Evolutionary conservation across 2,329 filamentous ascomycete species (phyloP), one percentile per base, ranked within the genome.

Genomic region (Trichoderma endophyticum): DNA sequence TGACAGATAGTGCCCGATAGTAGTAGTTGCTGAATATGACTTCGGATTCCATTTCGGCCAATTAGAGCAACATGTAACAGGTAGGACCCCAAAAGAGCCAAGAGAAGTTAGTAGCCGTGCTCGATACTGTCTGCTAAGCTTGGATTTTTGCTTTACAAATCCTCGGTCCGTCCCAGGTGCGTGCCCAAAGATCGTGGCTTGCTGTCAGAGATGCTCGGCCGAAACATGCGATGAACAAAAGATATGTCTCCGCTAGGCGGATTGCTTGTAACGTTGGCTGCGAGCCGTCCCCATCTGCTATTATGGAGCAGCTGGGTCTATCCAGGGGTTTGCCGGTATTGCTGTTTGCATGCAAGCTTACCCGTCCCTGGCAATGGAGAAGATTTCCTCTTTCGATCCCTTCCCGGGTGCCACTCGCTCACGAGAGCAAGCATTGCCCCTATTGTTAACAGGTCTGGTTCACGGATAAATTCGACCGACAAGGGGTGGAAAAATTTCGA

Each of bases 311-410:
- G 18, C 39, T 43, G 39, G 39, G 18, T n/a, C 39, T 43, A 4
- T 43, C 61, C 61, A 43, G 18, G 63, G 48, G 48, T 21, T 21
- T 54, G 48, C 48, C 48, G 48, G 48, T 24, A 15, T 39, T 56
- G 48, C 32, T 57, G 32, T 54, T 67, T 34, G 30, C 51, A n/a
- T 54, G 54, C 21, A 57, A 26, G 64, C 64, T 67, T 28, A 67
- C 51, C 28, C 30, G 28, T 26, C 26, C 24, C 51, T 51, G n/a
- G 32, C 6, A 21, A 28, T 15, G 34, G 56, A 43, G 30, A 15
- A 11, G 56, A 34, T 61, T 70, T 70, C 39, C 64, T 67, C 48
- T 48, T 62, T 62, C 67, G 57, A 34, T 54, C 39, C 39, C 43
- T 30, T 62, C 34, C 24, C 57, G 28, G 48, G 39, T 60, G 57